Conservation (phyloP, 1,139 yeast species). For the Suhomyces wounanorum region DNA sequence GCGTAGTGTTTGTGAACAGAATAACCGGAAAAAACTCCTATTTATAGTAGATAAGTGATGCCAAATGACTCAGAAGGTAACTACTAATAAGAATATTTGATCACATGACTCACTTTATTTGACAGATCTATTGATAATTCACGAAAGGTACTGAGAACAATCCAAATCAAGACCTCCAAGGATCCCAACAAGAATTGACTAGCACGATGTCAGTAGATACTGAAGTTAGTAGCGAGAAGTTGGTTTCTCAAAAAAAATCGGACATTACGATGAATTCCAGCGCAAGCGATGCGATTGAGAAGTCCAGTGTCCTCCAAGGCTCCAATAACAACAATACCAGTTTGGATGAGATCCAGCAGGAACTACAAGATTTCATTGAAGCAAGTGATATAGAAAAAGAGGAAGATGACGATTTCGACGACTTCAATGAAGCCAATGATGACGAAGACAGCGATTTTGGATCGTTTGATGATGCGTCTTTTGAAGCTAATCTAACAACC, state of each 20-base stretch:
- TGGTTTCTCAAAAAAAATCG: background rate
- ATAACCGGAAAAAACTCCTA: background rate
- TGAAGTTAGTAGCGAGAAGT: background rate
- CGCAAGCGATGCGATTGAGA: background rate
- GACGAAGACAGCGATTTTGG: slow-evolving; percentile 27
- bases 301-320: background rate
- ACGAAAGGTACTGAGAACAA: too few relatives aligned
- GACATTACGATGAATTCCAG: background rate
- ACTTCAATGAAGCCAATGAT: slow-evolving; percentile 28
- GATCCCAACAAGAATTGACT: background rate
- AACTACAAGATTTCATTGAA: slow-evolving; percentile 7
- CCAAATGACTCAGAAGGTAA: background rate
- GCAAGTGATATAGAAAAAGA: slow-evolving; percentile 3
- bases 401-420: slow-evolving; percentile 33
- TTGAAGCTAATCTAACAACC: slow-evolving; percentile 25
- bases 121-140: background rate
- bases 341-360: slow-evolving; percentile 10
- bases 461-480: slow-evolving; percentile 44
- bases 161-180: background rate
- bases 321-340: slow-evolving; percentile 1
- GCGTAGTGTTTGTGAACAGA: background rate
- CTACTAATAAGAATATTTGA: background rate
- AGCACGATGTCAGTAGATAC: background rate
- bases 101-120: background rate
- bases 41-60: background rate